Conservation (phyloP, 768 basidiomycete genomes). For the Terana coerulea region DNA sequence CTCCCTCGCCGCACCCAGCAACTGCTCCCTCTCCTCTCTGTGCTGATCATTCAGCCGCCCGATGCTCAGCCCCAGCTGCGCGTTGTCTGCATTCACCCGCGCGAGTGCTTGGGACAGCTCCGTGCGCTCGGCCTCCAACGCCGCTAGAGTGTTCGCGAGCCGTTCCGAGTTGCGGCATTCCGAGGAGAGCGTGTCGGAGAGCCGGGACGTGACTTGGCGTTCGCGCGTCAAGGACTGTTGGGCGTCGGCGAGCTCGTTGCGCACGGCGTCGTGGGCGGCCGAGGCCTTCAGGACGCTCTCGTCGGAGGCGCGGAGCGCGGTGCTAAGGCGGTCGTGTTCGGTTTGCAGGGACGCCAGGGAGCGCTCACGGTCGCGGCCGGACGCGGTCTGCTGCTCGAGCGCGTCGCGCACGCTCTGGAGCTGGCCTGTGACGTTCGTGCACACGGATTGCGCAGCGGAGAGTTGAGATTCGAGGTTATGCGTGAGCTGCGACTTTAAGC, state of each 20-base stretch:
- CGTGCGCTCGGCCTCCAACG: neutral
- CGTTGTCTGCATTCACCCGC: neutral
- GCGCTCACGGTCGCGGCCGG: neutral
- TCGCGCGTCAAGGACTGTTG: neutral
- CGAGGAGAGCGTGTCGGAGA: neutral
- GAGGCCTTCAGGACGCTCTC: neutral
- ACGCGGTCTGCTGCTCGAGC: neutral
- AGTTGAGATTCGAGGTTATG: neutral
- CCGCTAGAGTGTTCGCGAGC: neutral
- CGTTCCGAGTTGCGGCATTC: conserved; percentile 1
- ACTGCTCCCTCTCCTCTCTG: neutral
- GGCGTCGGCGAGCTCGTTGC: neutral
- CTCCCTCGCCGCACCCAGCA: neutral
- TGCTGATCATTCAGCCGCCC: neutral
- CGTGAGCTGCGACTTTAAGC: neutral
- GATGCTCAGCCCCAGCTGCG: neutral
- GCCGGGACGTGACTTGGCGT: neutral
- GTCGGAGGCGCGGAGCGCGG: neutral
- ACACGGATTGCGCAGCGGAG: neutral
- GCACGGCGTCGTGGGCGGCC: neutral
- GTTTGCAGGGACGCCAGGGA: neutral
- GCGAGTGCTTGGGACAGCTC: neutral
- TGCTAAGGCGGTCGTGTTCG: conserved; percentile 7
- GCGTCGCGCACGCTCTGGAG: neutral
- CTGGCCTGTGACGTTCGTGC: neutral